Conservation (phyloP, 2,329 filamentous ascomycete genomes). For the Sporothrix brunneoviolacea region DNA sequence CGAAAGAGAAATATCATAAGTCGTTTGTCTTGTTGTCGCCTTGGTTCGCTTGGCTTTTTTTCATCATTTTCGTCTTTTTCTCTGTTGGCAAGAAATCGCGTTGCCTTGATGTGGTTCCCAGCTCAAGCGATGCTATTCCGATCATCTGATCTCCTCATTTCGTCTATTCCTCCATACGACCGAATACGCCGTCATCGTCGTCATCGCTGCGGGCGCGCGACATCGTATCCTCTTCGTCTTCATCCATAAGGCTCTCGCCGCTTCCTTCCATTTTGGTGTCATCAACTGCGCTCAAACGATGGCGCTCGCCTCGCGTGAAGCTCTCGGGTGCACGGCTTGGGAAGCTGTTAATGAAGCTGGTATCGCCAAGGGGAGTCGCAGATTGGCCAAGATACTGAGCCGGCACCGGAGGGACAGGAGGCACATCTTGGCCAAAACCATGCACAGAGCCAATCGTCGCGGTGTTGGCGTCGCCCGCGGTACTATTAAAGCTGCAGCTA, state of each 20-base stretch:
- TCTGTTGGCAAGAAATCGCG: background rate
- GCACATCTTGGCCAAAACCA: conserved; percentile 63
- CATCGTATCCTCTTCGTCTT: conserved; percentile 58
- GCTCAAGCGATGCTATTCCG: background rate
- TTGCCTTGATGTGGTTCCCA: background rate
- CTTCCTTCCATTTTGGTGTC: conserved; percentile 65
- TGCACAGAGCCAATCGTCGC: conserved; percentile 32
- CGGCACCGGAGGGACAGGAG: conserved; percentile 82
- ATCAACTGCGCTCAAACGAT: conserved; percentile 20
- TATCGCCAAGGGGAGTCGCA: conserved; percentile 46
- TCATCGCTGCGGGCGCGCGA: conserved; percentile 68
- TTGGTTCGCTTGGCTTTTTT: conserved; percentile 7
- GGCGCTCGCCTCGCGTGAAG: conserved; percentile 53
- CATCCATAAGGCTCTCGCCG: conserved; percentile 55
- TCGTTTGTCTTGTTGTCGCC: conserved; percentile 1
- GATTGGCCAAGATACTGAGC: conserved; percentile 62
- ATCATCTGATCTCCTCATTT: conserved; percentile 1
- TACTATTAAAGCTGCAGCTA: conserved; percentile 84
- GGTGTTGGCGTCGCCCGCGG: conserved; percentile 52
- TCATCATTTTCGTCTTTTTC: conserved; percentile 1
- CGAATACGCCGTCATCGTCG: conserved; percentile 93
- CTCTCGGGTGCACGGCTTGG: conserved; percentile 56
- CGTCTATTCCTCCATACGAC: conserved; percentile 81
- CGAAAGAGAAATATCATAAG: conserved; percentile 34
- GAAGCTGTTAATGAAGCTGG: conserved; percentile 58